These are phyloP conservation scores for Medicago truncatula DNA, from an alignment of 306 rosid genomes.

Conservation along the genomic window DNA sequence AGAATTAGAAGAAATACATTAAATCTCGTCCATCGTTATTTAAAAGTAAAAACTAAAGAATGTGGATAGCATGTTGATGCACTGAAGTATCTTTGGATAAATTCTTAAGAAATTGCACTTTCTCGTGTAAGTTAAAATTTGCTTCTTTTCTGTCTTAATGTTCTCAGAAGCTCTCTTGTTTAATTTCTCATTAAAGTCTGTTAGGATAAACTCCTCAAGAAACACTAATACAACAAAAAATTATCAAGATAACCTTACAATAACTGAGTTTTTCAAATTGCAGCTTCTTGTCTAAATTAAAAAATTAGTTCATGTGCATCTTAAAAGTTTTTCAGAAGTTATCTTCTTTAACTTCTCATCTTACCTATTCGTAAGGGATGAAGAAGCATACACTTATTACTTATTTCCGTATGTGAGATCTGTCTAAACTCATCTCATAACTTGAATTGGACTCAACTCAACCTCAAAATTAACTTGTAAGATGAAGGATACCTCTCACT, in stretches of 20 bases:
- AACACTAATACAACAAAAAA: too few relatives aligned
- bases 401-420: neutral
- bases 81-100: neutral
- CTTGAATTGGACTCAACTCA: neutral
- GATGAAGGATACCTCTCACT: neutral
- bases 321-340: neutral
- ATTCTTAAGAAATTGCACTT: neutral
- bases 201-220: too few relatives aligned
- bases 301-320: neutral
- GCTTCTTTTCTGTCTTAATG: too few relatives aligned
- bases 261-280: neutral
- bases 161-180: neutral
- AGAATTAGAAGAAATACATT: conserved; percentile 30
- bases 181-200: too few relatives aligned
- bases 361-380: neutral
- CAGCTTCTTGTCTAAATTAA: neutral
- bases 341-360: neutral
- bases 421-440: neutral
- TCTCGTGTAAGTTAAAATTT: too few relatives aligned
- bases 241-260: too few relatives aligned
- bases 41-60: conserved; percentile 18
- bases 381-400: neutral
- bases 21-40: conserved; percentile 1
- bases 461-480: neutral
- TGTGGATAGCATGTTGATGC: conserved; percentile 6